phyloP scores from a whole-genome alignment of 2,329 filamentous ascomycete species.

The Venturia oleaginea region DNA sequence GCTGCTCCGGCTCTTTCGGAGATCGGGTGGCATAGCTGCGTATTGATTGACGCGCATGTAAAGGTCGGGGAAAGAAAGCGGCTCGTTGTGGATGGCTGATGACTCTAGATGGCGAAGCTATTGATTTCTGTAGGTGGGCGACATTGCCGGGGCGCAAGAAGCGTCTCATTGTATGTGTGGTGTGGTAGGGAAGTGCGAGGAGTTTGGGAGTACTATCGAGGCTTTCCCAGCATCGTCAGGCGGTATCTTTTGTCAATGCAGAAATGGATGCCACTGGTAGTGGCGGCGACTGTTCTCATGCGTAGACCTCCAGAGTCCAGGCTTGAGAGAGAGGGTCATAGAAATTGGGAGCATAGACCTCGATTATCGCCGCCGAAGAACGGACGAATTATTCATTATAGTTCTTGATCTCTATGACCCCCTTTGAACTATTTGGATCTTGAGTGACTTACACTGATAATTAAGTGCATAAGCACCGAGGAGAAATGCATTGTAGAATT shows the following conservation, averaged over 20 bases:
- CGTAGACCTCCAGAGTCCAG: background rate
- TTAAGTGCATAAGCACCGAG: no score
- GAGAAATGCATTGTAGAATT: background rate
- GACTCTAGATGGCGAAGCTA: conserved; percentile 7
- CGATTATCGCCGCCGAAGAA: background rate
- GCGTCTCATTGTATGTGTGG: background rate
- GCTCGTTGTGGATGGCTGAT: conserved; percentile 10
- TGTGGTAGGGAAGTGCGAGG: background rate
- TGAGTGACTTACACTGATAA: no score
- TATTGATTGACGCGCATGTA: conserved; percentile 4
- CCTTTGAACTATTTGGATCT: background rate
- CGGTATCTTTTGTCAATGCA: background rate
- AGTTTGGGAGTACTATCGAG: background rate
- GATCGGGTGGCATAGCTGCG: conserved; percentile 33
- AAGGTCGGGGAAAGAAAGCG: conserved; percentile 4
- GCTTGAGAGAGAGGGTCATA: background rate
- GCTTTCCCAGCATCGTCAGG: background rate
- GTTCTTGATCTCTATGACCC: background rate
- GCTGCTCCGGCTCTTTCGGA: conserved; percentile 32
- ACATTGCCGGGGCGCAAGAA: conserved; percentile 4
- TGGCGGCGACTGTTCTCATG: background rate
- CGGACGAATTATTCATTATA: background rate
- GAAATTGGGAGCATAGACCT: background rate
- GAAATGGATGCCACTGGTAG: background rate
- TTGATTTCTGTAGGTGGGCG: conserved; percentile 1